Base-by-base conservation (phyloP, 1,284 basidiomycete genomes). In the Vanrija sp. region DNA sequence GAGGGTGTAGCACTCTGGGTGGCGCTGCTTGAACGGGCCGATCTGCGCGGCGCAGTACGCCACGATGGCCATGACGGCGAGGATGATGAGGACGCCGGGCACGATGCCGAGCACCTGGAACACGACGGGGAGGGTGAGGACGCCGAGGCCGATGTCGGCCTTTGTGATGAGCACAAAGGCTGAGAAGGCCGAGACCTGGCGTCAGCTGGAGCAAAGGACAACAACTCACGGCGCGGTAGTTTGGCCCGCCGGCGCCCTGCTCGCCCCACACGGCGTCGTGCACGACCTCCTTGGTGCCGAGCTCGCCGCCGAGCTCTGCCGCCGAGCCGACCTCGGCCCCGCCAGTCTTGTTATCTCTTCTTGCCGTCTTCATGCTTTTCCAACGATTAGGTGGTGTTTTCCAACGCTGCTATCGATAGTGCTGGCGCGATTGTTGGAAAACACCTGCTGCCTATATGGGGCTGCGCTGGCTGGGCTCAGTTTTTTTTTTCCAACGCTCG, bases 61-160 rank as follows among this genome's bases (percentile, higher is more conserved):
- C 1, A 63, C 63, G 44, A 71, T 62, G 18, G 43, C 43, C 20
- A 64, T 67, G 6, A 66, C 51, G 20, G 54, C 56, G 14, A 70
- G 20, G 23, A 73, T 54, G 45, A 64, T 41, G 22, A 71, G 47
- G 27, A 66, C 49, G 12, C 71, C 71, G 0, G 71, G 69, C 4
- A 68, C 64, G 23, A 64, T 57, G 6, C 69, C 67, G 23, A 67
- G 56, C 0, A 62, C 57, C 31, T 61, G 35, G 18, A 72, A 60
- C 3, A 70, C 68, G 7, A 61, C 42, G 4, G 69, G 69, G 41
- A 70, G 65, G 3, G 62, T 60, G 16, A 69, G 53, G 0, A 71
- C 66, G 42, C 67, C 68, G 18, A 71, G 55, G 15, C 65, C 69
- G 41, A 72, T 63, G 55, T 68, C 65, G 16, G 63, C 58, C 54